These are phyloP conservation scores for Teunomyces stri DNA, from an alignment of 805 yeast genomes.

Conservation along the genomic window DNA sequence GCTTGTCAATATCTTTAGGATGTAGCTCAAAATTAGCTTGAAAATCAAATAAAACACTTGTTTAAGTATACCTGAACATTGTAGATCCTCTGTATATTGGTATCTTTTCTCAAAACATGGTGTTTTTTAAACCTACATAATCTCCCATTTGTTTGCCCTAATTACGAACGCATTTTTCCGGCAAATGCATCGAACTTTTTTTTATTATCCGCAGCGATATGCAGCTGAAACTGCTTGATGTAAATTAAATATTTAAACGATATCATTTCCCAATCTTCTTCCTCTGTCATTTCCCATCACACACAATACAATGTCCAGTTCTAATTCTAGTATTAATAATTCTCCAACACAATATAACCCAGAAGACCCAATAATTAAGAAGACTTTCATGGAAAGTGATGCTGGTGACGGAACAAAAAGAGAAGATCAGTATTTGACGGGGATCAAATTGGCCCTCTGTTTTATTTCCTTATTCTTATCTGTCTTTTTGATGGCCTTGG, in stretches of 20 bases:
- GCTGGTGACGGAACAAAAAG: conserved; percentile 43
- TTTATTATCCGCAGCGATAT: not conserved
- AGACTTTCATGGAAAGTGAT: conserved; percentile 32
- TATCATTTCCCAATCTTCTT: not conserved
- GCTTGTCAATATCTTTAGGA: no score
- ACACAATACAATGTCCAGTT: not conserved
- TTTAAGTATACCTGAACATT: no score
- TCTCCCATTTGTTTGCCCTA: no score
- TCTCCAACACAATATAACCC: not conserved
- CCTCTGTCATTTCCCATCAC: not conserved
- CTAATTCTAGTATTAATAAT: not conserved
- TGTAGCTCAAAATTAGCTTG: no score
- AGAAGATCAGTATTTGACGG: conserved; percentile 36
- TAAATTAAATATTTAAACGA: not conserved
- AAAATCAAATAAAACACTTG: no score
- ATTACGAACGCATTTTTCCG: no score
- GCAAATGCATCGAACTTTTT: not conserved
- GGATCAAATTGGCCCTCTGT: conserved; percentile 23
- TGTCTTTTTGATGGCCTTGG: conserved; percentile 36
- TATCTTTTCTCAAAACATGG: no score
- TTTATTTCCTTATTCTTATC: conserved; percentile 27
- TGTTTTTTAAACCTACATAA: no score
- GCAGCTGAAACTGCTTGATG: not conserved
- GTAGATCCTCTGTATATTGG: no score
- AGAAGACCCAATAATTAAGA: not conserved